Evolutionary conservation across 768 basidiomycete species (phyloP).

Genomic region (Suillus placidus): DNA sequence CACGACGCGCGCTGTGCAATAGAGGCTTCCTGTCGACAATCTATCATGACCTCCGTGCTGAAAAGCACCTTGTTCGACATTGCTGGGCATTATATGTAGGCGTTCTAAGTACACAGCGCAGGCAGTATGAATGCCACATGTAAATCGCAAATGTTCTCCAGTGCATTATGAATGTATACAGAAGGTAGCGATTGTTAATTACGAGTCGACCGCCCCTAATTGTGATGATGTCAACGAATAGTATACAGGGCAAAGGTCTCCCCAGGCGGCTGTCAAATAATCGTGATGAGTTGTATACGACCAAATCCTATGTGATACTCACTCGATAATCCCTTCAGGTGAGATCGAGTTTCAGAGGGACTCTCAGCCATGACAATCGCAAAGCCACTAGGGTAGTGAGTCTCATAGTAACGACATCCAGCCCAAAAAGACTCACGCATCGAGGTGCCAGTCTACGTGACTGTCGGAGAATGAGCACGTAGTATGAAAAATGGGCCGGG

Average conservation of each 20-base stretch:
- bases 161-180: neutral
- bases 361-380: constrained; percentile 30
- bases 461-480: constrained; percentile 13
- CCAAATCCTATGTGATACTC: neutral
- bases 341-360: constrained; percentile 17
- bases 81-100: neutral
- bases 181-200: neutral
- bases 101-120: neutral
- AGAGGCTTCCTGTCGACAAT: neutral
- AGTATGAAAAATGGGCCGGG: neutral
- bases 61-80: neutral
- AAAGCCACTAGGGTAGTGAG: constrained; percentile 24
- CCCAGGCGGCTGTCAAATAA: constrained; percentile 24
- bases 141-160: neutral
- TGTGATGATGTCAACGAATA: constrained; percentile 23
- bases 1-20: neutral
- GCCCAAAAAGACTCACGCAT: constrained; percentile 19
- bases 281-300: neutral
- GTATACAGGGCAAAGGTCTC: constrained; percentile 26
- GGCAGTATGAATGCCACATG: neutral
- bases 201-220: constrained; percentile 22
- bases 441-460: constrained; percentile 34
- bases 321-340: constrained; percentile 23
- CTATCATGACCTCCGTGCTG: neutral
- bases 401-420: too few species aligned